Evolutionary conservation across 2,329 filamentous ascomycete species (phyloP), one percentile per base, ranked within the genome.

Genomic region (Arthroderma uncinatum): DNA sequence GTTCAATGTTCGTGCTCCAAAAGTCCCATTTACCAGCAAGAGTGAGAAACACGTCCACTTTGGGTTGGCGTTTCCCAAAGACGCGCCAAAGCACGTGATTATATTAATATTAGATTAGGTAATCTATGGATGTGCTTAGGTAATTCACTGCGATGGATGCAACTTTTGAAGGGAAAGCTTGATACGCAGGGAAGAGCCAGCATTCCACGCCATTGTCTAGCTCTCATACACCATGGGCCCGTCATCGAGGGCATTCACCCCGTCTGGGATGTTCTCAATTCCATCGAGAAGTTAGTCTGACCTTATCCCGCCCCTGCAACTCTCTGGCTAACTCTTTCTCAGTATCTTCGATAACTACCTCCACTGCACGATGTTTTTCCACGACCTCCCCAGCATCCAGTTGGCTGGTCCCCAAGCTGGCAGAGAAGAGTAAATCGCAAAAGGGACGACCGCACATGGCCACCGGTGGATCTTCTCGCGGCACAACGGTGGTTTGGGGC

Each of bases 401-500:
- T 68, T 97, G 91, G 90, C 86, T 97, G 52, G 81, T 87, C 58
- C 92, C 92, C 34, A 86, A 82, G 66, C 74, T 85, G 65, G 83
- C 88, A 62, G 91, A 89, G 70, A 86, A 83, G 68, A 89, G 88
- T 72, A 95, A 94, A 78, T 91, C 90, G 64, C 81, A 81, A 62
- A 96, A 96, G 76, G 93, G 92, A 39, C 83, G 90, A 1, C 86
- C 88, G 53, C 83, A 89, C 65, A 90, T 97, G 53, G 82, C 88
- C 23, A 98, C 91, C 0, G 93, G 93, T 61, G 93, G 93, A 60
- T 94, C 88, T 57, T 84, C 81, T 36, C 90, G 94, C 71, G 93
- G 93, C 64, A 98, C 93, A 36, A 97, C 92, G 0, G 87, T 98
- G 19, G 84, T 94, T 58, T 97, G 90, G 89, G 93, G 93, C 57